phyloP scores from a whole-genome alignment of 2,329 filamentous ascomycete species.

The Colletotrichum destructivum region DNA sequence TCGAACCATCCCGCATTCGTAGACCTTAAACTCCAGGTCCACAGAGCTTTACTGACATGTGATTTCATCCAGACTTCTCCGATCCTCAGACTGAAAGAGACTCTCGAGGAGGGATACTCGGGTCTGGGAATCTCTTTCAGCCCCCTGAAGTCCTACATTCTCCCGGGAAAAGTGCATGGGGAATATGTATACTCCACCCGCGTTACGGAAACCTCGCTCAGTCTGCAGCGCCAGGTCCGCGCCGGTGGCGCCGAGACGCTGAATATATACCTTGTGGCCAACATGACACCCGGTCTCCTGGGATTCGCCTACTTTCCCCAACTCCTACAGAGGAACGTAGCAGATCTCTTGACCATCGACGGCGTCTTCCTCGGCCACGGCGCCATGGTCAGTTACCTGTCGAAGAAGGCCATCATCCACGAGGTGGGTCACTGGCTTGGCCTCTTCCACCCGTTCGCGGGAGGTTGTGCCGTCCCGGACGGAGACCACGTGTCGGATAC shows the following conservation, averaged over 20 bases:
- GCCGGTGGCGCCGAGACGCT: constrained; percentile 11
- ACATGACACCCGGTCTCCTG: not conserved
- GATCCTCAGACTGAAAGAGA: not conserved
- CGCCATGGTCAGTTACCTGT: not conserved
- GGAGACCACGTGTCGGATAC: constrained; percentile 6
- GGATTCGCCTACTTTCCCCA: constrained; percentile 5
- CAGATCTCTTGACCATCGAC: not conserved
- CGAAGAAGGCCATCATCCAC: constrained; percentile 1
- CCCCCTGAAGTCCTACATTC: not conserved
- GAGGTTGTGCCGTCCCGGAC: not conserved
- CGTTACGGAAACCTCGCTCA: not conserved
- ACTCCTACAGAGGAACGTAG: not conserved
- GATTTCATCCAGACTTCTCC: not conserved
- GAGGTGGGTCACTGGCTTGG: constrained; percentile 20
- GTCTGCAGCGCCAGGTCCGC: not conserved
- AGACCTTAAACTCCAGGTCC: too few species aligned
- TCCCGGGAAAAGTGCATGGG: not conserved
- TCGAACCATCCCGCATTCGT: not conserved
- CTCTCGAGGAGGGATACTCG: constrained; percentile 5
- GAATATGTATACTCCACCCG: not conserved
- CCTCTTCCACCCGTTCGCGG: constrained; percentile 6
- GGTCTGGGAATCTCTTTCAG: not conserved
- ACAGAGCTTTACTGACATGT: not conserved
- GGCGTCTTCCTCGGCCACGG: not conserved
- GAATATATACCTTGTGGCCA: constrained; percentile 15